Evolutionary conservation across 768 basidiomycete species (phyloP).

Genomic region (Naganishia friedmannii): DNA sequence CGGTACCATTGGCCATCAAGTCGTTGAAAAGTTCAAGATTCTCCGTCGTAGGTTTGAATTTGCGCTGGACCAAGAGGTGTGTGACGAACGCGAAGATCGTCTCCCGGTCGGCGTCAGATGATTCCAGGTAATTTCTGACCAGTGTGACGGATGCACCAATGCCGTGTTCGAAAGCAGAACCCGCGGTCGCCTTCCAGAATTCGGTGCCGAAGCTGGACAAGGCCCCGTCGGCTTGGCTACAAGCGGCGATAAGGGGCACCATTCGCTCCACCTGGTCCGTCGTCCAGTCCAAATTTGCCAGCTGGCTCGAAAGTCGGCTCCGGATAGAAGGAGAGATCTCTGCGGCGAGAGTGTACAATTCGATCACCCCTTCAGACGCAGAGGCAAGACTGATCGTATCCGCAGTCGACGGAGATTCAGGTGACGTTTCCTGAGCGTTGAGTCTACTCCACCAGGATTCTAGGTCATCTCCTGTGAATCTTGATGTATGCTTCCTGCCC

Average conservation of each 20-base stretch:
- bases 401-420: too few relatives aligned
- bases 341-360: not conserved
- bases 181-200: constrained; percentile 9
- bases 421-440: not conserved
- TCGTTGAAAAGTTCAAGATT: constrained; percentile 28
- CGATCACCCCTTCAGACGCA: not conserved
- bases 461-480: not conserved
- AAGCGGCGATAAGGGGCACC: constrained; percentile 6
- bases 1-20: constrained; percentile 28
- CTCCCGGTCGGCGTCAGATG: not conserved
- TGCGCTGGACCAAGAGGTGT: constrained; percentile 6
- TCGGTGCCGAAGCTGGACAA: not conserved
- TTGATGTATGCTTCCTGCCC: constrained; percentile 3
- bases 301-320: not conserved
- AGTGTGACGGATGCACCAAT: not conserved
- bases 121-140: constrained; percentile 1
- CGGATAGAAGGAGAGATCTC: constrained; percentile 5
- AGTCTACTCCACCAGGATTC: constrained; percentile 7
- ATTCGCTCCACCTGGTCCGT: not conserved
- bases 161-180: constrained; percentile 11
- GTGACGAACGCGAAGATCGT: not conserved
- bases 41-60: constrained; percentile 6
- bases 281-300: not conserved
- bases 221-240: not conserved
- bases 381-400: not conserved